Conservation (phyloP, 1,284 basidiomycete species). For the Volvariella volvacea region DNA sequence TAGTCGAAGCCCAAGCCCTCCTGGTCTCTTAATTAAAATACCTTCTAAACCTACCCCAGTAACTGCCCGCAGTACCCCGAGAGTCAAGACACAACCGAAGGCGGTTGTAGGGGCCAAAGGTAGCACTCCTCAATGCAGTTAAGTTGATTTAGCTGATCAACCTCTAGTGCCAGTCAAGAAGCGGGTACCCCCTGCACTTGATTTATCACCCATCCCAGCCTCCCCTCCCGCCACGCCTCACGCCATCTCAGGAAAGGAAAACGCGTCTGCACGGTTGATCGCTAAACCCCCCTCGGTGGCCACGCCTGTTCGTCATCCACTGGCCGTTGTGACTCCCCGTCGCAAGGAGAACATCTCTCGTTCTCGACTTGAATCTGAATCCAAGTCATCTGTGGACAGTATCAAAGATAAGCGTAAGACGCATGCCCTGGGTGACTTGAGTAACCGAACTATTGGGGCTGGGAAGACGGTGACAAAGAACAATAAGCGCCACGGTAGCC, state of each 20-base stretch:
- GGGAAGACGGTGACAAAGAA: not conserved
- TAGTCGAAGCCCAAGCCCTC: constrained; percentile 17
- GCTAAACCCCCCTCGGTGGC: not conserved
- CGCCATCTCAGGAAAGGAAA: constrained; percentile 26
- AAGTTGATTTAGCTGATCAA: constrained; percentile 1
- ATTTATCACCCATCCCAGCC: constrained; percentile 42
- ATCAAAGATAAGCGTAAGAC: constrained; percentile 15
- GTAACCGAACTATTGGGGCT: constrained; percentile 11
- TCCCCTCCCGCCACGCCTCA: constrained; percentile 33
- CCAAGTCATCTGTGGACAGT: constrained; percentile 6
- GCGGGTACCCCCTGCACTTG: constrained; percentile 26
- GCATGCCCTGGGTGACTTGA: constrained; percentile 19
- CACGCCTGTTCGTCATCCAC: constrained; percentile 16
- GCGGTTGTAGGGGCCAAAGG: constrained; percentile 23
- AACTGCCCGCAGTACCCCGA: constrained; percentile 15
- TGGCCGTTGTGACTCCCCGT: constrained; percentile 18
- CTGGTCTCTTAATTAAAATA: constrained; percentile 19
- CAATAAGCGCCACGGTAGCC: constrained; percentile 14
- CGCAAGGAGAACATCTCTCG: constrained; percentile 17
- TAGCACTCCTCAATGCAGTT: constrained; percentile 14
- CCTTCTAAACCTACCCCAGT: constrained; percentile 6
- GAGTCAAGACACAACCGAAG: constrained; percentile 37
- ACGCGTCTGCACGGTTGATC: constrained; percentile 11
- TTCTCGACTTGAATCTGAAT: constrained; percentile 5
- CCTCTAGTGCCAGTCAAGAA: constrained; percentile 24